A percentile compares a stretch with the other conserved stretches of the same genome.
phyloP scores from a whole-genome alignment of 2,329 filamentous ascomycete species.

The Passalora sequoiae region DNA sequence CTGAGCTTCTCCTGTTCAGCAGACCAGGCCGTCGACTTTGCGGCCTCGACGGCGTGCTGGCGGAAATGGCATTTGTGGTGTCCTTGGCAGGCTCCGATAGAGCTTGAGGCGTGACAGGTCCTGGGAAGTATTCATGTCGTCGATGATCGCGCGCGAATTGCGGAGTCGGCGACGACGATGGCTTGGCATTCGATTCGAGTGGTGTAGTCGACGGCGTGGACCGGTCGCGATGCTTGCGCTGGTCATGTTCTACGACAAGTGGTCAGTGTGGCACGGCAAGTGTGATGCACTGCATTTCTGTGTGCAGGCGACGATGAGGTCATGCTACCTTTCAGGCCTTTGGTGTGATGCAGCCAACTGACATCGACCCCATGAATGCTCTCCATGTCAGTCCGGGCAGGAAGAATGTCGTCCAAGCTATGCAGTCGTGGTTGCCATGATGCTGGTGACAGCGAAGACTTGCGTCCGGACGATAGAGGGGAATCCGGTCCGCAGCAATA shows the following conservation, averaged over 20 bases:
- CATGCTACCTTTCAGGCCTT: conserved; percentile 15
- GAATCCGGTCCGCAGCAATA: background rate
- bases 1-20: conserved; percentile 38
- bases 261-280: background rate
- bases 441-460: background rate
- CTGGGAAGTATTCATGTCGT: conserved; percentile 16
- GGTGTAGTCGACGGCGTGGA: too few relatives aligned
- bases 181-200: background rate
- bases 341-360: conserved; percentile 20
- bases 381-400: conserved; percentile 19
- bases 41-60: conserved; percentile 12
- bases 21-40: conserved; percentile 37
- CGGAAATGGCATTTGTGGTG: conserved; percentile 20
- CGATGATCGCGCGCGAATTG: conserved; percentile 5
- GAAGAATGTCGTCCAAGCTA: conserved; percentile 7
- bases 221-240: conserved; percentile 4
- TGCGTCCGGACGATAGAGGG: background rate
- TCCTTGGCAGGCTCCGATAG: conserved; percentile 21
- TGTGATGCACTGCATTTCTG: too few relatives aligned
- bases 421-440: conserved; percentile 18
- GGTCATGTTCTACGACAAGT: conserved; percentile 8
- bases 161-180: conserved; percentile 6
- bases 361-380: conserved; percentile 23
- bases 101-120: conserved; percentile 21
- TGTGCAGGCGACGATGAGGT: conserved; percentile 5